Evolutionary conservation across 441 rosid species (phyloP).

Genomic region (Syzygium malaccense): DNA sequence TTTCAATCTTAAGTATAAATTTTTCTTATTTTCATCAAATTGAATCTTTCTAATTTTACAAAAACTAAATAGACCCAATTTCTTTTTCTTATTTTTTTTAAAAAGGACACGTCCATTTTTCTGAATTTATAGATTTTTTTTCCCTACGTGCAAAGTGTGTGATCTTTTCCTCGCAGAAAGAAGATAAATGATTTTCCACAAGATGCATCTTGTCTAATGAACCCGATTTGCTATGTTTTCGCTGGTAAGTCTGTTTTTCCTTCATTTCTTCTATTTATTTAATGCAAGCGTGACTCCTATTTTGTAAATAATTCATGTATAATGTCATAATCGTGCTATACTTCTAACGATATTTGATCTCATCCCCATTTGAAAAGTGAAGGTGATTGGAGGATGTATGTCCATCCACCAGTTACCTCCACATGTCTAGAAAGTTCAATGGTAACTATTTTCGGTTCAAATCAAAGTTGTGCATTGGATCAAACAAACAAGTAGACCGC

Average conservation of each 20-base stretch:
- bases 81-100: too few species aligned
- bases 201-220: not conserved
- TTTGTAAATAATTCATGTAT: not conserved
- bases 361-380: not conserved
- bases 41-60: not conserved
- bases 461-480: not conserved
- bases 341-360: not conserved
- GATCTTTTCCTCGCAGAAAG: not conserved
- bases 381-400: not conserved
- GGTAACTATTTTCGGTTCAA: not conserved
- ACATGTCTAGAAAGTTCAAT: not conserved
- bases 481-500: not conserved
- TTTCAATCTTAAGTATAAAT: not conserved
- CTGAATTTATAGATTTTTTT: not conserved
- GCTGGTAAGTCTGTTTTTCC: not conserved
- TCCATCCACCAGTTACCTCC: not conserved
- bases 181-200: not conserved
- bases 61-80: not conserved
- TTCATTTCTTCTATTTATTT: rapidly evolving
- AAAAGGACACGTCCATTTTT: not conserved
- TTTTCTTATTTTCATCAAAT: not conserved
- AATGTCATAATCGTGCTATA: not conserved
- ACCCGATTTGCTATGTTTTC: rapidly evolving
- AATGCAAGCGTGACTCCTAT: not conserved
- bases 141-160: rapidly evolving